Percentiles rank a stretch among this genome's conserved stretches.
Conservation (phyloP, 768 basidiomycete genomes). For the Rhizopogon vulgaris region DNA sequence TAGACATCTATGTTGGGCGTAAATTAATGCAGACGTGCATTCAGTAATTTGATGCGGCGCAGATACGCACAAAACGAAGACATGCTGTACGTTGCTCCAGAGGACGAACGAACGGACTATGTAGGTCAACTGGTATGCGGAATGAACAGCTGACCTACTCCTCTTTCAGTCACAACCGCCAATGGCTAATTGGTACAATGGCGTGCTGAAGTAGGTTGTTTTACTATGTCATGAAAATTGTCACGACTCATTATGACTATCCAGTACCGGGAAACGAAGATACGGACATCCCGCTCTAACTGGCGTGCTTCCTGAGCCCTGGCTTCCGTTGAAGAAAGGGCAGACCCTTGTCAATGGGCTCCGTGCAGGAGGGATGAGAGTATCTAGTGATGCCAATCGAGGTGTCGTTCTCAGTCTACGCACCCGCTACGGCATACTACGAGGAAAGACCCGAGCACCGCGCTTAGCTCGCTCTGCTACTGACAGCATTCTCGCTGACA, state of each 20-base stretch:
- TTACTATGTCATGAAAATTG: not conserved
- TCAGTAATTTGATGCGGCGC: slow-evolving; percentile 75
- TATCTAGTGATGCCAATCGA: slow-evolving; percentile 39
- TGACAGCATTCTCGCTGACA: slow-evolving; percentile 5
- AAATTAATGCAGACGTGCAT: slow-evolving; percentile 1
- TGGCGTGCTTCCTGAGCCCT: slow-evolving; percentile 89
- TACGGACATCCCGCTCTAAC: slow-evolving; percentile 95
- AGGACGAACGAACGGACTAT: slow-evolving; percentile 89
- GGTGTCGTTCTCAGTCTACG: slow-evolving; percentile 81
- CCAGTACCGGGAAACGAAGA: slow-evolving; percentile 86
- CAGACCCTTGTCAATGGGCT: slow-evolving; percentile 62
- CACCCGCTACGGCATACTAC: slow-evolving; percentile 55
- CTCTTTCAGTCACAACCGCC: slow-evolving; percentile 80
- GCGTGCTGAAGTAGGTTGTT: slow-evolving; percentile 74
- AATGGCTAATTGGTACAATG: slow-evolving; percentile 91
- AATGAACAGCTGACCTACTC: not conserved
- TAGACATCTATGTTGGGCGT: not conserved
- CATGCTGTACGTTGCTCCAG: slow-evolving; percentile 90
- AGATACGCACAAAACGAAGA: slow-evolving; percentile 94
- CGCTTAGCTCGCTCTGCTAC: slow-evolving; percentile 6
- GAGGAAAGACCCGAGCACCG: slow-evolving; percentile 23
- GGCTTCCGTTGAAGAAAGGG: slow-evolving; percentile 87
- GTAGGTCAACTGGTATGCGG: slow-evolving; percentile 30
- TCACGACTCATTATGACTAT: slow-evolving; percentile 2
- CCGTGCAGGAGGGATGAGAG: slow-evolving; percentile 27